Conservation (phyloP, 345 rosid species). For the Syzygium aqueum region DNA sequence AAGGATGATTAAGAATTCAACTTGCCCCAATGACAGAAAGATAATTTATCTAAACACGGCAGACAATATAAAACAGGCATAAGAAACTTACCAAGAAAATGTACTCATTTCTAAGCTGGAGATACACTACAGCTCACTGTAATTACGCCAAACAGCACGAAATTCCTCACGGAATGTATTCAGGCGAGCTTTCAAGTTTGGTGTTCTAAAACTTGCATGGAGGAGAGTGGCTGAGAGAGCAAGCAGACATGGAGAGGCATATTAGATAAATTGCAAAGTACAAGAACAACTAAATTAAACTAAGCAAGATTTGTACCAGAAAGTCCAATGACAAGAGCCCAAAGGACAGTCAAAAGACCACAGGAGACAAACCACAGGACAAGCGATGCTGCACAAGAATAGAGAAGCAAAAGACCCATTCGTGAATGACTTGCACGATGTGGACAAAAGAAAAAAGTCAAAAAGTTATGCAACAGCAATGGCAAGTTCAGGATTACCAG, state of each 20-base stretch:
- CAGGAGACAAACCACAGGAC: constrained; percentile 77
- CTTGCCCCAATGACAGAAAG: neutral
- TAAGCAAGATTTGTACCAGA: constrained; percentile 38
- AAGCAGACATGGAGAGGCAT: neutral
- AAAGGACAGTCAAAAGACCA: constrained; percentile 69
- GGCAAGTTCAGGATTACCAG: constrained; percentile 33
- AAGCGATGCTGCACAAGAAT: constrained; percentile 44
- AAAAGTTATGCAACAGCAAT: neutral
- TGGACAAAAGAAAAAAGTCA: neutral
- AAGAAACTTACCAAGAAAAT: neutral
- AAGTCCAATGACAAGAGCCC: constrained; percentile 79
- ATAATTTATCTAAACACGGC: neutral
- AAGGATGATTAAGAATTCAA: neutral
- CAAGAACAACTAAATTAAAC: neutral
- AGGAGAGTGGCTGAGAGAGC: constrained; percentile 54
- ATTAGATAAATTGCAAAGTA: neutral
- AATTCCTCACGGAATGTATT: constrained; percentile 96
- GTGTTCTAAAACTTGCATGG: constrained; percentile 95
- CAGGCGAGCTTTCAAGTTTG: constrained; percentile 92
- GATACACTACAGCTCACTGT: constrained; percentile 70
- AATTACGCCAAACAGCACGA: constrained; percentile 96
- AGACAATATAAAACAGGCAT: neutral
- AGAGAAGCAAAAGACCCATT: neutral
- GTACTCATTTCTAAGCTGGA: neutral
- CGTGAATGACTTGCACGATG: neutral